phyloP scores from a whole-genome alignment of 1,284 basidiomycete genomes.

The Ustilago shanxiensis region DNA sequence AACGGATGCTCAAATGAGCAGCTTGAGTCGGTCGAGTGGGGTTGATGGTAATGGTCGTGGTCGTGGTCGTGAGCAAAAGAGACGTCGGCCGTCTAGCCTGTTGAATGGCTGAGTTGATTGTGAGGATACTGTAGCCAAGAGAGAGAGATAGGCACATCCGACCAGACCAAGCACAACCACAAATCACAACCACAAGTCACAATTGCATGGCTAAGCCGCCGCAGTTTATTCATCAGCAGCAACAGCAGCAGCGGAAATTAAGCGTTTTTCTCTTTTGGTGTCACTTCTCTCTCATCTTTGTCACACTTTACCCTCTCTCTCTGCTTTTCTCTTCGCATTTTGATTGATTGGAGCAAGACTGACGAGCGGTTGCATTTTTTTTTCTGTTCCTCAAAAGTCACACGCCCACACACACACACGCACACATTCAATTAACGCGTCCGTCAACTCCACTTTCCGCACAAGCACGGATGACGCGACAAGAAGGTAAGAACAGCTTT shows the following conservation, averaged over 20 bases:
- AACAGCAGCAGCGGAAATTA: not conserved
- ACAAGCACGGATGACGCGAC: conserved; percentile 4
- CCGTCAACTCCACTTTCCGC: conserved; percentile 6
- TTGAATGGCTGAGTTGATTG: conserved; percentile 3
- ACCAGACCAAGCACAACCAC: no score
- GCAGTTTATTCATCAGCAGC: not conserved
- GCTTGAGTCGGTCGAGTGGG: not conserved
- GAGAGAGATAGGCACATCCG: conserved; percentile 2
- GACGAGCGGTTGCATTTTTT: no score
- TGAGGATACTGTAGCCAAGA: conserved; percentile 3
- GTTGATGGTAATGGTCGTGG: not conserved
- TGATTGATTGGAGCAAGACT: no score
- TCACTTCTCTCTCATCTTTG: not conserved
- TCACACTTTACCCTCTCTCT: conserved; percentile 1
- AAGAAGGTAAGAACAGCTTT: not conserved
- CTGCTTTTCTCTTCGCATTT: no score
- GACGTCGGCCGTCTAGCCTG: not conserved
- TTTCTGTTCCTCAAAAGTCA: no score
- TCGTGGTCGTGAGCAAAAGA: not conserved
- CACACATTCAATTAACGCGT: conserved; percentile 9
- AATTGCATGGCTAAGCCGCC: not conserved
- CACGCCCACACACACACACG: no score
- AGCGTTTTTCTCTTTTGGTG: not conserved
- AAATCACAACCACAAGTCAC: not conserved
- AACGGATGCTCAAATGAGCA: no score